These are phyloP conservation scores for Beta macrorhiza DNA, from an alignment of 179 eudicot species.

Conservation along the genomic window DNA sequence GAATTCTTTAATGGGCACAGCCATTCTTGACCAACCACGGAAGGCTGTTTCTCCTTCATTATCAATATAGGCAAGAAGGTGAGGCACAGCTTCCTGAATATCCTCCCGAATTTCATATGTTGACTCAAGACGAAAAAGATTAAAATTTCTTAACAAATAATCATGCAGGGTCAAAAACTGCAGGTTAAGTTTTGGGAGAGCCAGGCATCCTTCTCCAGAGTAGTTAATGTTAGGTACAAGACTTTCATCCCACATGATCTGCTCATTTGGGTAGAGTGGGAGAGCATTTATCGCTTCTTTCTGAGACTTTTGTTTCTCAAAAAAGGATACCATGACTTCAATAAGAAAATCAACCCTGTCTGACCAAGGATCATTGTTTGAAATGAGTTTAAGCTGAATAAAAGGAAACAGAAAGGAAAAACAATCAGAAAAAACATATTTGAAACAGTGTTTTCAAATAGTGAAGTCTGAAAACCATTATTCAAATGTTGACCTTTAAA, in stretches of 20 bases:
- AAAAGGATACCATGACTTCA: constrained; percentile 94
- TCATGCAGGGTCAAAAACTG: constrained; percentile 96
- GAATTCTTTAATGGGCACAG: constrained; percentile 79
- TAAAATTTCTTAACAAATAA: constrained; percentile 88
- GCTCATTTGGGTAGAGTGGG: constrained; percentile 95
- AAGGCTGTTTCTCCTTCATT: constrained; percentile 94
- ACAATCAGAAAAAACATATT: constrained; percentile 18
- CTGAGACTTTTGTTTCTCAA: constrained; percentile 88
- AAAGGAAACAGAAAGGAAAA: constrained; percentile 16
- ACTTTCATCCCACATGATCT: constrained; percentile 99
- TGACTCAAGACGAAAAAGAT: constrained; percentile 97
- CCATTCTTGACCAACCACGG: constrained; percentile 99
- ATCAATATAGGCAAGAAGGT: constrained; percentile 78
- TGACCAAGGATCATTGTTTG: constrained; percentile 88
- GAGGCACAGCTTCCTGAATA: constrained; percentile 97
- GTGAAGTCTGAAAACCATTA: background rate
- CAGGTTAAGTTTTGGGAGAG: constrained; percentile 91
- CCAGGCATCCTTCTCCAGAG: constrained; percentile 98
- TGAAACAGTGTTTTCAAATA: background rate
- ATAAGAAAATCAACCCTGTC: constrained; percentile 92
- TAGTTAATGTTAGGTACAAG: constrained; percentile 97
- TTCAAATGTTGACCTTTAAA: background rate
- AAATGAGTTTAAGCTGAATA: constrained; percentile 80
- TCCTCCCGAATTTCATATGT: constrained; percentile 97
- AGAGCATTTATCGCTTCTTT: constrained; percentile 97